Percentiles rank a stretch among this genome's conserved stretches.
Conservation (phyloP, 306 rosid genomes). For the Heteromeles arbutifolia region DNA sequence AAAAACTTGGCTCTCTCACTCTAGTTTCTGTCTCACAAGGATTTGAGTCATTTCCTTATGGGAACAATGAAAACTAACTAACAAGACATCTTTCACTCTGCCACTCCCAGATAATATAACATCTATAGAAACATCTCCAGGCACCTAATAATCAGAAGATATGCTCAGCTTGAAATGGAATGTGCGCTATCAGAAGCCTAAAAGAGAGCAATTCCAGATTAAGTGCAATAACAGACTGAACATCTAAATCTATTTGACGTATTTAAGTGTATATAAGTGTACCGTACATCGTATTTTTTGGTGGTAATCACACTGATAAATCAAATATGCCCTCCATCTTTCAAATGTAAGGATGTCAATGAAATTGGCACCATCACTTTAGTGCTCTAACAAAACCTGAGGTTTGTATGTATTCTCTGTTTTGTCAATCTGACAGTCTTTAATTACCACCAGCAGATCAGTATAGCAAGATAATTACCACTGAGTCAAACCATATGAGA, state of each 20-base stretch:
- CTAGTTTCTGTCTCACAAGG: not conserved
- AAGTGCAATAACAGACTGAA: not conserved
- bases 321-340: not conserved
- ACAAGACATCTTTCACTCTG: not conserved
- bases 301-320: not conserved
- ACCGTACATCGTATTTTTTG: not conserved
- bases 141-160: not conserved
- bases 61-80: not conserved
- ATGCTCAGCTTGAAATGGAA: not conserved
- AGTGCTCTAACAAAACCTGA: not conserved
- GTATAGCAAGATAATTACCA: not conserved
- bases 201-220: not conserved
- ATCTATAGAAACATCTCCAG: slow-evolving; percentile 2
- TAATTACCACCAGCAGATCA: not conserved
- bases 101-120: not conserved
- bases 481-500: not conserved
- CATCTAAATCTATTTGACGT: not conserved
- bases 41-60: not conserved
- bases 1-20: not conserved
- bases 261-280: not conserved
- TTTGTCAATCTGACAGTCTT: not conserved
- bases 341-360: not conserved
- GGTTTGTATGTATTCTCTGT: not conserved
- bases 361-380: not conserved
- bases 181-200: not conserved